phyloP scores from a whole-genome alignment of 345 rosid genomes.

The Aethionema arabicum region DNA sequence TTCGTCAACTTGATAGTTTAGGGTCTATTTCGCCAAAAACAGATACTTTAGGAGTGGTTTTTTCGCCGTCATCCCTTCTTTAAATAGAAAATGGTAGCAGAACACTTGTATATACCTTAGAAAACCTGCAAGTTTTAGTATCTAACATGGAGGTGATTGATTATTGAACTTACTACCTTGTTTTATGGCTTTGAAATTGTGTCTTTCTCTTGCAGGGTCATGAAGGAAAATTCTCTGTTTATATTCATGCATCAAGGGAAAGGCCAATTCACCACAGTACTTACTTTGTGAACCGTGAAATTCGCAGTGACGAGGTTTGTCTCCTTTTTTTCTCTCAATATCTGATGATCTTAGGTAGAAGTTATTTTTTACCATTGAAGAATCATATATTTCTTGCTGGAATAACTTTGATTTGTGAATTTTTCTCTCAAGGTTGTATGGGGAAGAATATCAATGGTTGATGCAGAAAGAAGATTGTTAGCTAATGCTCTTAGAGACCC shows the following conservation, averaged over 20 bases:
- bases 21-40: too few species aligned
- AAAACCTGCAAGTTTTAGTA: constrained; percentile 1
- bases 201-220: constrained; percentile 49
- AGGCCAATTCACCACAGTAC: constrained; percentile 51
- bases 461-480: constrained; percentile 59
- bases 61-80: too few species aligned
- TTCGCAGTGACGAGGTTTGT: constrained; percentile 61
- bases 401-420: background rate
- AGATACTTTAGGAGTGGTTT: too few species aligned
- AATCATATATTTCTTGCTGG: background rate
- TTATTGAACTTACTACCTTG: background rate
- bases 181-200: constrained; percentile 7
- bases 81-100: background rate
- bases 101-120: background rate
- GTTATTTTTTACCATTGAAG: background rate
- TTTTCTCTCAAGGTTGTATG: constrained; percentile 52
- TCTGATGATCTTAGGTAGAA: constrained; percentile 2
- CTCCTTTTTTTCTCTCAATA: background rate
- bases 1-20: too few species aligned
- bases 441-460: constrained; percentile 73
- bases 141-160: background rate
- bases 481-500: constrained; percentile 62
- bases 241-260: constrained; percentile 66
- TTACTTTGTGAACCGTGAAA: constrained; percentile 56
- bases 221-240: constrained; percentile 63